Conservation (phyloP, 2,329 filamentous ascomycete species). For the Botrytis hyacinthi region DNA sequence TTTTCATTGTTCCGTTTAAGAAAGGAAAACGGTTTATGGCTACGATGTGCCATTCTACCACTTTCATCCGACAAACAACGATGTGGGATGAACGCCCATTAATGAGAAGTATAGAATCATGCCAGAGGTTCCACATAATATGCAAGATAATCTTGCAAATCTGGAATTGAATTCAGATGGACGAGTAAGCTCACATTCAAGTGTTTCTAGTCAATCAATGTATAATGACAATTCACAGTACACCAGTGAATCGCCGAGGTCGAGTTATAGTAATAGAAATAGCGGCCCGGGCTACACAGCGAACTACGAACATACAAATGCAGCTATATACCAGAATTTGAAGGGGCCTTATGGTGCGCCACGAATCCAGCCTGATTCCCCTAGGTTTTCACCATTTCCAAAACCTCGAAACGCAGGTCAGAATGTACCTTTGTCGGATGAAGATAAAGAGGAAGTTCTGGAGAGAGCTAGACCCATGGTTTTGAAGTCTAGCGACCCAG, state of each 20-base stretch:
- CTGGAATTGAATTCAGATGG: slow-evolving; percentile 73
- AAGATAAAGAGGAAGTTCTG: slow-evolving; percentile 87
- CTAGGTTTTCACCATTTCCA: slow-evolving; percentile 89
- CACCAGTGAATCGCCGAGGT: slow-evolving; percentile 22
- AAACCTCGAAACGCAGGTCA: slow-evolving; percentile 74
- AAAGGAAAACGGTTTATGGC: neutral
- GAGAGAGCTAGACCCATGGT: slow-evolving; percentile 82
- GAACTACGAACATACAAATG: slow-evolving; percentile 39
- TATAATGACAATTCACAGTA: slow-evolving; percentile 25
- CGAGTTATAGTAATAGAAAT: slow-evolving; percentile 22
- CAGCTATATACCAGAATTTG: slow-evolving; percentile 38
- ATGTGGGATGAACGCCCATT: slow-evolving; percentile 8
- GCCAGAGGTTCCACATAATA: slow-evolving; percentile 93
- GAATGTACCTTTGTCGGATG: slow-evolving; percentile 89
- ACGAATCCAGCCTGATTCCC: slow-evolving; percentile 43
- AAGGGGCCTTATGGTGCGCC: slow-evolving; percentile 26
- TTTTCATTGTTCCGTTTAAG: slow-evolving; percentile 7
- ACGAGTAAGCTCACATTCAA: slow-evolving; percentile 32
- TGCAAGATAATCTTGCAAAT: slow-evolving; percentile 89
- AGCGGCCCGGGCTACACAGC: slow-evolving; percentile 34
- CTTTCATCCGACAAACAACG: neutral
- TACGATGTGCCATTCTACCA: slow-evolving; percentile 10
- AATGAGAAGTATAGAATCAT: slow-evolving; percentile 65
- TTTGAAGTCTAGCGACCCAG: slow-evolving; percentile 87
- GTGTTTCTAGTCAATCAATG: slow-evolving; percentile 31